These are phyloP conservation scores for Botryobasidium botryosum DNA, from an alignment of 768 basidiomycete species.

Conservation along the genomic window DNA sequence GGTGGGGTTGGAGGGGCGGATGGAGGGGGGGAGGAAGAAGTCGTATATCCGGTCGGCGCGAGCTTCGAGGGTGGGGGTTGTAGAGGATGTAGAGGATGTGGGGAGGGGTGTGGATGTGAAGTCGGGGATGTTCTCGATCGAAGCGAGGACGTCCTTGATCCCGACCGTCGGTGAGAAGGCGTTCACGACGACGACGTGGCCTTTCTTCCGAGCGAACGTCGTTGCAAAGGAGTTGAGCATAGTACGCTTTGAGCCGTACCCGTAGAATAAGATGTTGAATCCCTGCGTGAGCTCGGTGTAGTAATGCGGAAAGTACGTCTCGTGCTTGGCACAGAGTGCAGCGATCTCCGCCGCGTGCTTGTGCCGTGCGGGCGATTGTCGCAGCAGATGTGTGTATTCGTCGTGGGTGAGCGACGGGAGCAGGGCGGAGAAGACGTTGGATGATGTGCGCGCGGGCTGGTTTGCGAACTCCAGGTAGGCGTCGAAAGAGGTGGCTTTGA, in stretches of 20 bases:
- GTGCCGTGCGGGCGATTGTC: constrained; percentile 17
- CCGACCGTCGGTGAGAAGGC: constrained; percentile 54
- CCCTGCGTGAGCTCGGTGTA: constrained; percentile 58
- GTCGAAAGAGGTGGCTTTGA: constrained; percentile 69
- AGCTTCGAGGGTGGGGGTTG: constrained; percentile 33
- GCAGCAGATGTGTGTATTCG: constrained; percentile 27
- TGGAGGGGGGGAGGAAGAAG: constrained; percentile 29
- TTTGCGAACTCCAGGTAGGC: constrained; percentile 60
- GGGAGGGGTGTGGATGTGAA: constrained; percentile 7
- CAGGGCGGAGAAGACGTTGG: constrained; percentile 60
- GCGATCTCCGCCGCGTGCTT: constrained; percentile 18
- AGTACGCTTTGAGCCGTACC: constrained; percentile 71
- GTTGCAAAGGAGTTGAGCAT: constrained; percentile 61
- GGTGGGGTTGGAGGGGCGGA: constrained; percentile 12
- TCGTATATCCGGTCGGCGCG: constrained; percentile 49
- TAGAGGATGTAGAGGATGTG: not conserved
- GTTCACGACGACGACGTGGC: constrained; percentile 64
- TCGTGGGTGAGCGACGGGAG: constrained; percentile 54
- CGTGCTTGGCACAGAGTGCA: constrained; percentile 19
- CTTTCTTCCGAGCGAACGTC: constrained; percentile 34
- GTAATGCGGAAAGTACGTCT: constrained; percentile 38
- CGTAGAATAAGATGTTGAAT: constrained; percentile 80
- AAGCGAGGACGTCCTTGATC: constrained; percentile 48
- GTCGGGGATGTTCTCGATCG: constrained; percentile 31
- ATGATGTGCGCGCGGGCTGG: constrained; percentile 51